phyloP scores from a whole-genome alignment of 2,329 filamentous ascomycete genomes.

The Neofusicoccum sp. region DNA sequence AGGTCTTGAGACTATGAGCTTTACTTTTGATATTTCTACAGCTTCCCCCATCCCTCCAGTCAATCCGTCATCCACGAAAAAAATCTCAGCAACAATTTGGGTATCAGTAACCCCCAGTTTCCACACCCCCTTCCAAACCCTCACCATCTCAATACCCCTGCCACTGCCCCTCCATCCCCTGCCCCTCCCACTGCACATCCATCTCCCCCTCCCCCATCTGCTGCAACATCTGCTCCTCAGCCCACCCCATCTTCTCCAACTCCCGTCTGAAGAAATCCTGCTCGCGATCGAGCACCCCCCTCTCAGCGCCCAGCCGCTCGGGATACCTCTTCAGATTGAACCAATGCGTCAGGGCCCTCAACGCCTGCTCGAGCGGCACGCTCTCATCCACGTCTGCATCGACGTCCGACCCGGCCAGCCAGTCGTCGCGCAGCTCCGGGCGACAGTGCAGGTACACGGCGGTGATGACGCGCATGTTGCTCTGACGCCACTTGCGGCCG shows the following conservation, averaged over 20 bases:
- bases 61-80: too few species aligned
- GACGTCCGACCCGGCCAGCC: slow-evolving; percentile 86
- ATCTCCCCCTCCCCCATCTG: not conserved
- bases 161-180: not conserved
- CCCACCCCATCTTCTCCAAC: slow-evolving; percentile 51
- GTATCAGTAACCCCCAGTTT: too few species aligned
- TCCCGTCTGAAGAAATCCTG: slow-evolving; percentile 50
- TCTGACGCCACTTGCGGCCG: slow-evolving; percentile 95
- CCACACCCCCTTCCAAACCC: not conserved
- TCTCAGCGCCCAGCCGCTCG: slow-evolving; percentile 63
- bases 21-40: too few species aligned
- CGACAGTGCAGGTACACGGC: slow-evolving; percentile 92
- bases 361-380: slow-evolving; percentile 84
- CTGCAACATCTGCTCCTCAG: slow-evolving; percentile 24
- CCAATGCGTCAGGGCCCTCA: slow-evolving; percentile 90
- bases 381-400: slow-evolving; percentile 94
- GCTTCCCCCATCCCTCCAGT: too few species aligned
- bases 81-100: too few species aligned
- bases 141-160: slow-evolving; percentile 13
- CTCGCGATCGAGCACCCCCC: slow-evolving; percentile 42
- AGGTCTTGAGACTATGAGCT: too few species aligned
- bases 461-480: slow-evolving; percentile 98
- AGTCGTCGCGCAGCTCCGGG: slow-evolving; percentile 90
- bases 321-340: slow-evolving; percentile 83
- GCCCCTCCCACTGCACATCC: not conserved